phyloP scores from a whole-genome alignment of 2,329 filamentous ascomycete species.

The Mariannaea elegans region DNA sequence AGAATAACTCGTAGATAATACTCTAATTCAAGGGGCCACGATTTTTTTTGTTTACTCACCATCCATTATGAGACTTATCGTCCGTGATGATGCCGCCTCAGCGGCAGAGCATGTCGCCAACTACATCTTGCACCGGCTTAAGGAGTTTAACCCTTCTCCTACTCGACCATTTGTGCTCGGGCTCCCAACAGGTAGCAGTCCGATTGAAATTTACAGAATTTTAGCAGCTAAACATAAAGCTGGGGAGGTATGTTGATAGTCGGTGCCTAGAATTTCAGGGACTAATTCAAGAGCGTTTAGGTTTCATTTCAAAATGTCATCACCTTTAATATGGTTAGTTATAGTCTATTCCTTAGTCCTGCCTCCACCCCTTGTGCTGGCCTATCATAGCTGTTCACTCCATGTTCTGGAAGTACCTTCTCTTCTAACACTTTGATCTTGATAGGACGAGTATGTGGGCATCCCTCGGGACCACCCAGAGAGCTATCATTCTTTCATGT shows the following conservation, averaged over 20 bases:
- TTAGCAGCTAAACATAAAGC: constrained; percentile 70
- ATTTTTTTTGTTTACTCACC: not conserved
- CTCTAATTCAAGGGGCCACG: no score
- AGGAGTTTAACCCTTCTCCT: constrained; percentile 25
- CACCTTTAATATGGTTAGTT: constrained; percentile 72
- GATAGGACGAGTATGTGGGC: constrained; percentile 77
- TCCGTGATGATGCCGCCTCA: constrained; percentile 68
- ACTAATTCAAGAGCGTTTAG: not conserved
- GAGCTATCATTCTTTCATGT: constrained; percentile 86
- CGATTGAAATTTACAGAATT: constrained; percentile 52
- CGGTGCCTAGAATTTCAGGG: not conserved
- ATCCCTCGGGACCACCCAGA: constrained; percentile 78
- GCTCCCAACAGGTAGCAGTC: constrained; percentile 32
- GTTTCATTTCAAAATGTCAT: constrained; percentile 68
- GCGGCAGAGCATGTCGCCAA: constrained; percentile 76
- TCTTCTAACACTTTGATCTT: constrained; percentile 39
- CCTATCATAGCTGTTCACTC: no score
- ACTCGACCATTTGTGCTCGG: constrained; percentile 33
- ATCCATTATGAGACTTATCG: constrained; percentile 70
- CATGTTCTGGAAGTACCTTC: not conserved
- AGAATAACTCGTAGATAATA: no score
- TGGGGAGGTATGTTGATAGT: constrained; percentile 50
- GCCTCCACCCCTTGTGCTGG: no score
- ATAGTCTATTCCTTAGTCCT: no score
- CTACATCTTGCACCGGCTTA: constrained; percentile 67